A percentile compares a stretch with the other conserved stretches of the same genome.
phyloP scores from a whole-genome alignment of 768 basidiomycete genomes.

The Trametes cingulata region DNA sequence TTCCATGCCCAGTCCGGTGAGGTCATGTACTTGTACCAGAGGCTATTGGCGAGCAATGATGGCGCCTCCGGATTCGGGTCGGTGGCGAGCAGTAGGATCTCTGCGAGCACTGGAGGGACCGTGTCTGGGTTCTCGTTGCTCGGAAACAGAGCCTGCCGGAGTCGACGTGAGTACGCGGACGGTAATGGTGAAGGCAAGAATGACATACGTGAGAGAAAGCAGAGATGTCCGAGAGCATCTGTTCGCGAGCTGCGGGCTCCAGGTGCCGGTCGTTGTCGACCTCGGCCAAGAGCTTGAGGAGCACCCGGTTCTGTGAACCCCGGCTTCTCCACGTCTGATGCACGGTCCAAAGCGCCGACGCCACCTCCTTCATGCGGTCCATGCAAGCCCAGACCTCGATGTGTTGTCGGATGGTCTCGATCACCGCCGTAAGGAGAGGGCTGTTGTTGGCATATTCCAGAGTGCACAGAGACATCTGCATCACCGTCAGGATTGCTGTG shows the following conservation, averaged over 20 bases:
- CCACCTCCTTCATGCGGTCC: slow-evolving; percentile 57
- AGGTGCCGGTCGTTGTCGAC: slow-evolving; percentile 65
- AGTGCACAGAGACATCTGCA: slow-evolving; percentile 39
- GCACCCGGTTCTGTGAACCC: slow-evolving; percentile 63
- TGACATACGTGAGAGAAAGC: slow-evolving; percentile 60
- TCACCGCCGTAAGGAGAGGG: slow-evolving; percentile 58
- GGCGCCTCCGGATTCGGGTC: slow-evolving; percentile 62
- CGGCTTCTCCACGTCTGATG: slow-evolving; percentile 64
- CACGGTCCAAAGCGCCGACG: slow-evolving; percentile 58
- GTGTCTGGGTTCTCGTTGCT: slow-evolving; percentile 34
- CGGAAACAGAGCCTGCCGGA: slow-evolving; percentile 42
- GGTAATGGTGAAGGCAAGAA: not conserved
- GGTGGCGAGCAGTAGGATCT: slow-evolving; percentile 66
- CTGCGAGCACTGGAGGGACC: slow-evolving; percentile 48
- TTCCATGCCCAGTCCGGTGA: slow-evolving; percentile 77
- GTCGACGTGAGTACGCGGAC: not conserved
- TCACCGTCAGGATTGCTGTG: not conserved
- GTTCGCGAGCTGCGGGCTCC: slow-evolving; percentile 54
- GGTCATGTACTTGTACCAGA: slow-evolving; percentile 83
- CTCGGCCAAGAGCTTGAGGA: slow-evolving; percentile 64
- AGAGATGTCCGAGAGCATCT: slow-evolving; percentile 58
- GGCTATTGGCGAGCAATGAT: slow-evolving; percentile 67
- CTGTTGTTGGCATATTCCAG: slow-evolving; percentile 53
- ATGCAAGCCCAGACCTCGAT: slow-evolving; percentile 78
- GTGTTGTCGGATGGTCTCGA: slow-evolving; percentile 74